Conservation (phyloP, 73 alveolate species). For the Durusdinium trenchii region DNA sequence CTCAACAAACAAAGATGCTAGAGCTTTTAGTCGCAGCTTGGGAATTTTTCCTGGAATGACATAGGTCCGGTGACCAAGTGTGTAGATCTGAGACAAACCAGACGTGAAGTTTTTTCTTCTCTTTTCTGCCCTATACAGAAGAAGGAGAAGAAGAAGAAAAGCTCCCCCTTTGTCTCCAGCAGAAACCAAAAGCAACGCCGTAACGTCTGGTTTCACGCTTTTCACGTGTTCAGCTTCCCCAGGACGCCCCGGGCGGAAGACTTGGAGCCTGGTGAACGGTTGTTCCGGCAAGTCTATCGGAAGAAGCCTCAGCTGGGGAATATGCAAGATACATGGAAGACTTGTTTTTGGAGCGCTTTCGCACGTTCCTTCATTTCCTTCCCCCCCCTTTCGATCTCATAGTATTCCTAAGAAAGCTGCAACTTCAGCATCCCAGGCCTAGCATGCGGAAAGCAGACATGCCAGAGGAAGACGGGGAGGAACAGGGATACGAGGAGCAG, state of each 20-base stretch:
- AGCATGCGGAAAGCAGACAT: conserved; percentile 51
- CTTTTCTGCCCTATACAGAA: too few relatives aligned
- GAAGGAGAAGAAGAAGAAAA: too few relatives aligned
- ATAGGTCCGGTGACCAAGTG: too few relatives aligned
- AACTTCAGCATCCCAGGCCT: conserved; percentile 10
- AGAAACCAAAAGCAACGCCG: too few relatives aligned
- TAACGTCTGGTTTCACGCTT: too few relatives aligned
- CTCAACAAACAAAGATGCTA: too few relatives aligned
- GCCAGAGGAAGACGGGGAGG: conserved; percentile 58
- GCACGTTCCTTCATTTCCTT: not conserved
- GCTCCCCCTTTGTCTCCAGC: too few relatives aligned
- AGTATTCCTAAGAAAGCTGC: not conserved
- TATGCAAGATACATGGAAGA: not conserved
- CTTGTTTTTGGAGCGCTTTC: not conserved
- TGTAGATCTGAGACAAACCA: too few relatives aligned
- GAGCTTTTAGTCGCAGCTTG: too few relatives aligned
- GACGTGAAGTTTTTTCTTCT: too few relatives aligned
- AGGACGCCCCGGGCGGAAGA: conserved; percentile 41
- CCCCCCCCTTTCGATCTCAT: not conserved
- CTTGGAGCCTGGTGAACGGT: conserved; percentile 71
- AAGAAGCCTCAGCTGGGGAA: not conserved
- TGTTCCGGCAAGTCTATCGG: conserved; percentile 72
- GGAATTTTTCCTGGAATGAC: too few relatives aligned
- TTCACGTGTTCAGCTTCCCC: too few relatives aligned
- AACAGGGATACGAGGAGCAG: not conserved